phyloP scores from a whole-genome alignment of 2,329 filamentous ascomycete species.

The Penicillium brevicompactum region DNA sequence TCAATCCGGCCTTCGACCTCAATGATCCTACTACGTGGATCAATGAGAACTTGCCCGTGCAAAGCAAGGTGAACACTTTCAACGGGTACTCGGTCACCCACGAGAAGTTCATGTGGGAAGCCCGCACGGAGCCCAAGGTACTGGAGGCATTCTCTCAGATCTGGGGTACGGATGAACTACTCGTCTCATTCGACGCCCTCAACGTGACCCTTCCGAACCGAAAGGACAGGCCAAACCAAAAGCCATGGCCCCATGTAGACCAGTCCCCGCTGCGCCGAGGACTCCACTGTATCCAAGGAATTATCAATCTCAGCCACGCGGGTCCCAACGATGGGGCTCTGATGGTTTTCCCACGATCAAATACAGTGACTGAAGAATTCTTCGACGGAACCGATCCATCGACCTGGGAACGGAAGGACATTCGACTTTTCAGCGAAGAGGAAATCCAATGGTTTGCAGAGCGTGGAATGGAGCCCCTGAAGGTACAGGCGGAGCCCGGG shows the following conservation, averaged over 20 bases:
- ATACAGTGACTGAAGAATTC: slow-evolving; percentile 31
- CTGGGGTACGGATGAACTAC: slow-evolving; percentile 23
- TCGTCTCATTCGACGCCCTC: slow-evolving; percentile 24
- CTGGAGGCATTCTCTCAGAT: slow-evolving; percentile 20
- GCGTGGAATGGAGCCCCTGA: slow-evolving; percentile 29
- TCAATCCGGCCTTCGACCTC: slow-evolving; percentile 12
- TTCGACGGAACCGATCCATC: slow-evolving; percentile 29
- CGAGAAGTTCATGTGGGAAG: slow-evolving; percentile 27
- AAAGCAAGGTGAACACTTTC: slow-evolving; percentile 19
- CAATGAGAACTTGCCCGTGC: slow-evolving; percentile 15
- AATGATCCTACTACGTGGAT: slow-evolving; percentile 22
- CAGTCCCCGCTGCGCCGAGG: slow-evolving; percentile 29
- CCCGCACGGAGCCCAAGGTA: slow-evolving; percentile 20
- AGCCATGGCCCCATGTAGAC: slow-evolving; percentile 34
- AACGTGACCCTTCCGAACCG: slow-evolving; percentile 22
- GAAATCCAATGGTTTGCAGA: slow-evolving; percentile 35
- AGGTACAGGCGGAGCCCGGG: slow-evolving; percentile 46
- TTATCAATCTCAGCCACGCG: slow-evolving; percentile 23
- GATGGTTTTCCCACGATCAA: slow-evolving; percentile 21
- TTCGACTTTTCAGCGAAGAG: slow-evolving; percentile 26
- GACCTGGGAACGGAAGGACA: slow-evolving; percentile 16
- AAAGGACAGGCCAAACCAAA: neutral
- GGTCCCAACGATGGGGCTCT: slow-evolving; percentile 23
- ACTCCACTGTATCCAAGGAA: slow-evolving; percentile 31
- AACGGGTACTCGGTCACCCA: slow-evolving; percentile 20